Evolutionary conservation across 192 early-diverging fungal genomes (phyloP), one percentile per base, ranked within the genome.

Genomic region (Rhizophagus sp.): DNA sequence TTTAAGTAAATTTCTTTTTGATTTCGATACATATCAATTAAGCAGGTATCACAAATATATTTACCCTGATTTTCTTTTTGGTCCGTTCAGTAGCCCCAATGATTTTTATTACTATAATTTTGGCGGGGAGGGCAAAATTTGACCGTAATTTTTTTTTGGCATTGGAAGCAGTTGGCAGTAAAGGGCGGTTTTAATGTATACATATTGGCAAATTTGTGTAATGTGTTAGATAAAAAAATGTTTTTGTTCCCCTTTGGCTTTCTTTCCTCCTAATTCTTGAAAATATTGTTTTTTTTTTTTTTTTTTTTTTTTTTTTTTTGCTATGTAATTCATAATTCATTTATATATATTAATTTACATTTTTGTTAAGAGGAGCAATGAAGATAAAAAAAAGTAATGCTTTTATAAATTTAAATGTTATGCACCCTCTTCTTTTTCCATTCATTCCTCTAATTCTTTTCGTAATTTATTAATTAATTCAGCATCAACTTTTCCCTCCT

Each of bases 401-500:
- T n/a, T n/a, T n/a, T n/a, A n/a, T n/a, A n/a, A n/a, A n/a, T n/a
- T n/a, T n/a, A n/a, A n/a, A n/a, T n/a, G n/a, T n/a, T n/a, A n/a
- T n/a, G n/a, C n/a, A n/a, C n/a, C 39, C 17, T 69, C 39, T 34
- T 69, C 30, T 69, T 69, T 41, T 69, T 69, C 39, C 30, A 69
- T 69, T 69, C 68, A 69, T 41, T 69, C 27, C 17, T 69, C 19
- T 27, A 69, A 27, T 30, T 69, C 68, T 34, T 69, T 69, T 19
- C 68, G 24, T 19, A 69, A 69, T 13, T 69, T 41, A 2, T 10
- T 4, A 1, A 69, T 69, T 34, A 69, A 10, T 69, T 69, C 68
- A 22, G 19, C 68, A 41, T 69, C 30, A 69, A 69, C 33, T 69
- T 69, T 69, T 69, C 68, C 68, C 6, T 69, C 68, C 30, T 69